Conservation (phyloP, 75 land plant species). For the Isoetes taiwanensis region DNA sequence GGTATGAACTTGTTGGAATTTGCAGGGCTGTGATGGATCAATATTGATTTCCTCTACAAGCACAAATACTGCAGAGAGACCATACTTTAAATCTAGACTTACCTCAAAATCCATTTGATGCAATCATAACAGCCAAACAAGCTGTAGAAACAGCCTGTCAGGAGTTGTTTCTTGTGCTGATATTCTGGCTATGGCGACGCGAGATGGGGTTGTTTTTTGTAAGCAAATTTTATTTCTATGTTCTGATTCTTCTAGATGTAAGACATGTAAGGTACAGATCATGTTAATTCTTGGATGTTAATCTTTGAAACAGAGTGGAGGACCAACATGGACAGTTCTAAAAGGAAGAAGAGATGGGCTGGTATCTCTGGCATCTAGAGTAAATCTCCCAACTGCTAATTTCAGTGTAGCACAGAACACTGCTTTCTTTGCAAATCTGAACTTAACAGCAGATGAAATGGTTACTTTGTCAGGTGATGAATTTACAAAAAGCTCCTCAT, state of each 20-base stretch:
- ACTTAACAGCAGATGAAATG: constrained; percentile 38
- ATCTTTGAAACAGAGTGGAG: constrained; percentile 27
- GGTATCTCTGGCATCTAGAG: constrained; percentile 25
- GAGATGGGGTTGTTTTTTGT: constrained; percentile 18
- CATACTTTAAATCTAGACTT: constrained; percentile 14
- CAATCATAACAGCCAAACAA: constrained; percentile 33
- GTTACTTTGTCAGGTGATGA: constrained; percentile 52
- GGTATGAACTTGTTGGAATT: too few relatives aligned
- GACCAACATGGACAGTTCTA: constrained; percentile 30
- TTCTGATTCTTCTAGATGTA: too few relatives aligned
- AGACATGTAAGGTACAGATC: too few relatives aligned
- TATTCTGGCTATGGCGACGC: constrained; percentile 20
- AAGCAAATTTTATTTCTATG: too few relatives aligned
- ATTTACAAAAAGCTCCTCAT: neutral
- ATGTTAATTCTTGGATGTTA: too few relatives aligned
- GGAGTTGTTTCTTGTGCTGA: constrained; percentile 23
- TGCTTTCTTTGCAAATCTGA: constrained; percentile 22
- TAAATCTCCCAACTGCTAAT: constrained; percentile 27
- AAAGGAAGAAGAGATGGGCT: constrained; percentile 48
- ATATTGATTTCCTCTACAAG: constrained; percentile 13
- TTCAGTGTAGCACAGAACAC: constrained; percentile 23
- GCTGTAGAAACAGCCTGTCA: constrained; percentile 22
- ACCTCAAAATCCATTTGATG: constrained; percentile 24
- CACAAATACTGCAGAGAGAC: constrained; percentile 18
- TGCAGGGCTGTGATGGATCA: constrained; percentile 20